Base-by-base conservation (phyloP, 495 filamentous ascomycete genomes). In the Viridothelium virens region DNA sequence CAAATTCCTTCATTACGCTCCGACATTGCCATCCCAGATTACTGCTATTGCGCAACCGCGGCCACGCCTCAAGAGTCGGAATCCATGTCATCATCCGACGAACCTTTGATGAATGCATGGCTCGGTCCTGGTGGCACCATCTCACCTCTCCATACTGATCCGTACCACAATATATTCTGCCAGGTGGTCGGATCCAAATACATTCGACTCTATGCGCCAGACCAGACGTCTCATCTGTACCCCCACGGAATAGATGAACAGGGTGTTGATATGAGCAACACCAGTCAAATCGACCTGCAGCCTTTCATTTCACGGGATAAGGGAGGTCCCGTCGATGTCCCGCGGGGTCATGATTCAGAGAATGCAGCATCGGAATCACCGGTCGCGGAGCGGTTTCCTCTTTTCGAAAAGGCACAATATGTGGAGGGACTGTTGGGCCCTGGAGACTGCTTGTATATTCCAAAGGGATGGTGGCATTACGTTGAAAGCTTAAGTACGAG, bases 401-500 rank as follows among this genome's bases (percentile, higher is more conserved):
- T 79, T 0, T 89, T 89, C 68, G 68, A 71, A 65, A 70, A 80
- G 38, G 83, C 90, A 10, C 77, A 80, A 63, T 96, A 89, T 76
- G 76, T 91, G 12, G 94, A 98, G 72, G 87, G 85, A 16, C 83
- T 97, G 0, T 74, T 98, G 33, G 84, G 82, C 41, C 86, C 87
- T 37, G 94, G 93, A 0, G 91, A 98, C 66, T 88, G 85, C 70
- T 74, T 99, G 67, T 96, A 96, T 78, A 92, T 99, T 63, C 94
- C 94, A 3, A 81, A 90, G 2, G 94, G 93, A 25, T 99, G 94
- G 94, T 99, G 94, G 94, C 94, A 99, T 80, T 97, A 96, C 82
- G 91, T 99, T 4, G 81, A 89, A 68, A 90, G 90, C 44, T 72
- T 97, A 74, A 89, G 83, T 64, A 88, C 88, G 41, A 96, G 94